Evolutionary conservation across 2,329 filamentous ascomycete species (phyloP).

Genomic region (Hymenoscyphus albidus): DNA sequence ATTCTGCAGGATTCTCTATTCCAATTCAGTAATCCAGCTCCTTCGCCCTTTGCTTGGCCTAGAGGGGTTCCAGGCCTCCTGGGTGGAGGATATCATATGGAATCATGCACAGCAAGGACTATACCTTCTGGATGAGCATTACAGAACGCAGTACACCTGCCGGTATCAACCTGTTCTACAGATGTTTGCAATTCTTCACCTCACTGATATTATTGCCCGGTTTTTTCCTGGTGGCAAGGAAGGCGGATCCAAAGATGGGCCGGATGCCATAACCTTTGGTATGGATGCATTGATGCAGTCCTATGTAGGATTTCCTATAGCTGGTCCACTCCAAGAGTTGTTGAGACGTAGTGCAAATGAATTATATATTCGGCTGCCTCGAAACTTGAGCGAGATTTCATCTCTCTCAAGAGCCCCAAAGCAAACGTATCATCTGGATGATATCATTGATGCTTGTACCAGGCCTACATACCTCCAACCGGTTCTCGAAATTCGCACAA

Average conservation of each 20-base stretch:
- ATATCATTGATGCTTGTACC: slow-evolving; percentile 35
- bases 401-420: slow-evolving; percentile 10
- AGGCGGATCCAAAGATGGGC: slow-evolving; percentile 25
- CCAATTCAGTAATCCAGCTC: slow-evolving; percentile 30
- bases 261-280: slow-evolving; percentile 30
- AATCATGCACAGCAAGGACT: slow-evolving; percentile 34
- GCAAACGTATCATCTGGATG: slow-evolving; percentile 28
- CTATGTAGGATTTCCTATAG: slow-evolving; percentile 30
- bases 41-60: slow-evolving; percentile 33
- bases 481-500: slow-evolving; percentile 28
- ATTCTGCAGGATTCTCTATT: slow-evolving; percentile 33
- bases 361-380: slow-evolving; percentile 25
- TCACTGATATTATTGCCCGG: slow-evolving; percentile 32
- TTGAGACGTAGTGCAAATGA: slow-evolving; percentile 29
- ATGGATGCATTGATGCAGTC: slow-evolving; percentile 32
- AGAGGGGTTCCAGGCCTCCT: slow-evolving; percentile 24
- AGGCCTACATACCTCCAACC: slow-evolving; percentile 33
- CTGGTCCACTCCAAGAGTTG: slow-evolving; percentile 33
- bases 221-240: slow-evolving; percentile 30
- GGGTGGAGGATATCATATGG: slow-evolving; percentile 31
- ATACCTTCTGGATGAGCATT: slow-evolving; percentile 31
- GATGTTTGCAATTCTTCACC: slow-evolving; percentile 34
- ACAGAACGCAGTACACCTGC: slow-evolving; percentile 30
- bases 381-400: slow-evolving; percentile 22
- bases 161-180: slow-evolving; percentile 35